Evolutionary conservation across 176 grass and related monocot genomes (phyloP).

Genomic region (Juncus inflexus): DNA sequence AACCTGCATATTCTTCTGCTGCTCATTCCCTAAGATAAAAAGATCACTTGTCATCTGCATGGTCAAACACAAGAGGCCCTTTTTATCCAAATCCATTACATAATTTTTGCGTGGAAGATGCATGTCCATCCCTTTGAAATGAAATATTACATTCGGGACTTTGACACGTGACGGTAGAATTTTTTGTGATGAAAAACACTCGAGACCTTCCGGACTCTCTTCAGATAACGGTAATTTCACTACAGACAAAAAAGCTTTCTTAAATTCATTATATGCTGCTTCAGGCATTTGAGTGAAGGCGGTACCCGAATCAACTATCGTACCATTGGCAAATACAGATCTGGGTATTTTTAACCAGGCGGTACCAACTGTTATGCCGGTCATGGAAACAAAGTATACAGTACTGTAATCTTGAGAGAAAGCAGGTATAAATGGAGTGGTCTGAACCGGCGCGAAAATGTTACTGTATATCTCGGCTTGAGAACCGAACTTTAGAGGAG

Average conservation of each 20-base stretch:
- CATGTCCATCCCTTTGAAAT: conserved; percentile 57
- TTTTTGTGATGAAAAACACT: conserved; percentile 41
- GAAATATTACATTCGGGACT: conserved; percentile 52
- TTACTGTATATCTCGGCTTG: conserved; percentile 25
- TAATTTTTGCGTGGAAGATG: conserved; percentile 47
- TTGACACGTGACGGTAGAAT: neutral
- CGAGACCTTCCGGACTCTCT: neutral
- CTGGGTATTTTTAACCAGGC: conserved; percentile 37
- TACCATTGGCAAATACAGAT: conserved; percentile 42
- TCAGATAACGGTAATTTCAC: conserved; percentile 30
- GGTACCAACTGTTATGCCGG: conserved; percentile 44
- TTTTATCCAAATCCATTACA: conserved; percentile 27
- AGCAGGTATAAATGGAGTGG: conserved; percentile 32
- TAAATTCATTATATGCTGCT: conserved; percentile 18
- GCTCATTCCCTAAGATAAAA: conserved; percentile 19
- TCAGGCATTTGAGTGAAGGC: conserved; percentile 36
- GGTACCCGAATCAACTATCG: conserved; percentile 65
- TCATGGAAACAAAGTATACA: conserved; percentile 49
- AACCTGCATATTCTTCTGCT: conserved; percentile 29
- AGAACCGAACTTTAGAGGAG: conserved; percentile 46
- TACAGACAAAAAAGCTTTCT: conserved; percentile 30
- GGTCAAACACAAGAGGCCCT: conserved; percentile 38
- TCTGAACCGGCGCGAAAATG: conserved; percentile 24
- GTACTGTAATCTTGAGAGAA: conserved; percentile 27
- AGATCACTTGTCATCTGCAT: conserved; percentile 27